Base-by-base conservation (phyloP, 2,329 filamentous ascomycete species). In the Lasiodiplodia hormozganensis region DNA sequence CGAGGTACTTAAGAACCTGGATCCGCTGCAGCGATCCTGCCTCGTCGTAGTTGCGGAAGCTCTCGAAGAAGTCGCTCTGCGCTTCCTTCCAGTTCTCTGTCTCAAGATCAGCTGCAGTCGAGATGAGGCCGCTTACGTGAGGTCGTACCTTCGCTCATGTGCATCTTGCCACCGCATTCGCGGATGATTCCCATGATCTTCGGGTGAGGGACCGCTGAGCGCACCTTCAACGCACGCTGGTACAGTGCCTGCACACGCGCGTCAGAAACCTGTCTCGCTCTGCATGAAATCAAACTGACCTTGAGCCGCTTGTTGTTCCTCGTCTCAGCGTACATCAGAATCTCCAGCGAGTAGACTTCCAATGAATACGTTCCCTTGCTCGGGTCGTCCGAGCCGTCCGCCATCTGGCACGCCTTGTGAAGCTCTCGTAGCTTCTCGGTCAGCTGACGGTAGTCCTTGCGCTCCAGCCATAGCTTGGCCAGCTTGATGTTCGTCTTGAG, bases 141-240 rank as follows among this genome's bases (percentile, higher is more conserved):
- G 60, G 72, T 57, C 74, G 75, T 79, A 81, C 83, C 82, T 85
- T 99, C 96, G 79, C 92, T 96, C 96, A 99, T 98, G 83, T 98
- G 94, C 96, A 99, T 99, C 85, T 99, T 99, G 74, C 96, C 96
- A 75, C 96, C 96, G 78, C 96, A 99, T 83, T 99, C 96, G 67
- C 95, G 91, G 77, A 99, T 99, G 79, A 99, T 95, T 64, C 96
- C 96, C 93, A 98, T 97, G 79, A 99, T 97, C 82, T 97, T 97
- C 69, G 96, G 96, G 82, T 99, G 96, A 49, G 96, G 95, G 14
- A 99, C 96, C 0, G 96, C 96, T n/a, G 96, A 98, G 70, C 93
- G 91, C 67, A 99, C 95, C 72, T 92, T 92, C 62, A 99, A 87
- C 5, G 96, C 96, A 70, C 92, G 91, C 79, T 97, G 92, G 80